Conservation (phyloP, 2,329 filamentous ascomycete genomes). For the Fusarium lateritium region DNA sequence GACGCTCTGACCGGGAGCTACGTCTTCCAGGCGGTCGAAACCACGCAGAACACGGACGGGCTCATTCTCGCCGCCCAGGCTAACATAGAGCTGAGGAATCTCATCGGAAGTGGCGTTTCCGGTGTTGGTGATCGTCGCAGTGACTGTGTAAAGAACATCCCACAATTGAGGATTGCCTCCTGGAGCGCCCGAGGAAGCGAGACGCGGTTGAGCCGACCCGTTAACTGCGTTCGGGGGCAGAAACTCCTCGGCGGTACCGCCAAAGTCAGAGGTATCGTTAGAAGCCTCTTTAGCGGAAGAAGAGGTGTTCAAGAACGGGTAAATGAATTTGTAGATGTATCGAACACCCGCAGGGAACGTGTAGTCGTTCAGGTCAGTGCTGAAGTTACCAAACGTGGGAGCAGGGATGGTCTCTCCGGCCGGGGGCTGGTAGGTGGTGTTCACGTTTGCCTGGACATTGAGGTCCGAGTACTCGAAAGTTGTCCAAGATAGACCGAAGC, state of each 20-base stretch:
- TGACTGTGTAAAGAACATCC: constrained; percentile 78
- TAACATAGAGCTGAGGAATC: constrained; percentile 83
- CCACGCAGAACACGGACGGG: constrained; percentile 77
- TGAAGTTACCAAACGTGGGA: constrained; percentile 75
- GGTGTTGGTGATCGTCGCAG: constrained; percentile 79
- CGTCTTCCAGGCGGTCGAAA: constrained; percentile 80
- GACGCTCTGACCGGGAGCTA: constrained; percentile 77
- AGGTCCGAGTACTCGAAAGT: constrained; percentile 83
- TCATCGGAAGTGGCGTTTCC: constrained; percentile 77
- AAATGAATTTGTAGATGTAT: constrained; percentile 71
- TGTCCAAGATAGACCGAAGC: constrained; percentile 85
- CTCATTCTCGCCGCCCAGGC: constrained; percentile 83
- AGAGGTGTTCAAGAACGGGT: constrained; percentile 80
- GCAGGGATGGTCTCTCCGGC: constrained; percentile 74
- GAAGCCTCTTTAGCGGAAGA: constrained; percentile 69
- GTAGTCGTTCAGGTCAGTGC: constrained; percentile 75
- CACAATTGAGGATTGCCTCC: constrained; percentile 77
- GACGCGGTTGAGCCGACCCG: constrained; percentile 69
- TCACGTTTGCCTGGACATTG: constrained; percentile 65
- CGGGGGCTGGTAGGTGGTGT: constrained; percentile 69
- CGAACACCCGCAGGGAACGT: constrained; percentile 74
- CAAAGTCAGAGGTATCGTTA: constrained; percentile 69
- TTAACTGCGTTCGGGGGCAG: constrained; percentile 72
- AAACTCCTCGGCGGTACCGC: constrained; percentile 69
- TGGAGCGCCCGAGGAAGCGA: constrained; percentile 65